Percentiles rank a stretch among this genome's conserved stretches.
Evolutionary conservation across 768 basidiomycete genomes (phyloP).

Genomic region (Phlebiopsis gigantea): DNA sequence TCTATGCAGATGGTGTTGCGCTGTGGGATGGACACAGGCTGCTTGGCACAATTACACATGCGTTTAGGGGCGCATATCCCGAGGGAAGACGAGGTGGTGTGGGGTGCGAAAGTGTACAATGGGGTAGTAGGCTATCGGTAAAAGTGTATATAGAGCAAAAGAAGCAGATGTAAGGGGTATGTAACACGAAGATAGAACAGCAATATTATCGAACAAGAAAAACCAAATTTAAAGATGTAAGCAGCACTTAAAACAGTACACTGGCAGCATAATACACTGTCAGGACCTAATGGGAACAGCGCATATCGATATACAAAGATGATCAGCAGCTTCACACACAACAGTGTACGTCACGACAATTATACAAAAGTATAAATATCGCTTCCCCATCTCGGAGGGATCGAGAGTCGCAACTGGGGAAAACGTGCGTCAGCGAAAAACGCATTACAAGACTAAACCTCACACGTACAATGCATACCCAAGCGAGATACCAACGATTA

Average conservation of each 20-base stretch:
- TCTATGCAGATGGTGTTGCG: background rate
- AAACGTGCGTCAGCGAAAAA: background rate
- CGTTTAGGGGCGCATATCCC: too few relatives aligned
- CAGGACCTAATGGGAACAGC: background rate
- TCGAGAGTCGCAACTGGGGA: background rate
- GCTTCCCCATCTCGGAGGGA: background rate
- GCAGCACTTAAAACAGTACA: too few relatives aligned
- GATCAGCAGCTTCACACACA: background rate
- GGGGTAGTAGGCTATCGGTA: background rate
- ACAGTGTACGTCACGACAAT: background rate
- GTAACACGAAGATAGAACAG: background rate
- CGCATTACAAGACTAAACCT: background rate
- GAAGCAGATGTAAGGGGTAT: background rate
- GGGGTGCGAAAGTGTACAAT: background rate
- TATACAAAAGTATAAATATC: background rate
- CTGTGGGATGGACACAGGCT: background rate
- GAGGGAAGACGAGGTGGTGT: background rate
- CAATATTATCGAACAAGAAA: background rate
- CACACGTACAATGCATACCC: too few relatives aligned
- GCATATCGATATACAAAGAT: background rate
- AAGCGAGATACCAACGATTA: too few relatives aligned
- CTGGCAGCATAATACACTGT: too few relatives aligned
- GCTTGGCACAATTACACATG: background rate
- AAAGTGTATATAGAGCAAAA: background rate
- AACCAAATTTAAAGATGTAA: too few relatives aligned